Percentiles rank a stretch among this genome's conserved stretches.
Conservation (phyloP, 2,329 filamentous ascomycete species). For the Paraphoma chrysanthemicola region DNA sequence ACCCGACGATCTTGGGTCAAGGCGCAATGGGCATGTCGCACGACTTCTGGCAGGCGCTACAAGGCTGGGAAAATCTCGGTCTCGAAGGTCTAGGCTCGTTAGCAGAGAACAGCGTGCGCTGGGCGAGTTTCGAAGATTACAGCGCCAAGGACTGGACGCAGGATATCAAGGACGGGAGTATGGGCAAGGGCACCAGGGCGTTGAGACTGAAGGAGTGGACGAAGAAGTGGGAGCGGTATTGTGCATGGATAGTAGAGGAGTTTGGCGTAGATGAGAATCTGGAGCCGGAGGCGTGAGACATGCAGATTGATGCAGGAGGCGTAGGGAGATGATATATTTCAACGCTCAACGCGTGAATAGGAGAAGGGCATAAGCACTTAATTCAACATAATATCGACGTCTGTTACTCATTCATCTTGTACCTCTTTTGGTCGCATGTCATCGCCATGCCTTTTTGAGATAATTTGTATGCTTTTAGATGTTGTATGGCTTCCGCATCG, state of each 20-base stretch:
- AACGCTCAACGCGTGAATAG: neutral
- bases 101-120: conserved; percentile 90
- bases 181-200: conserved; percentile 75
- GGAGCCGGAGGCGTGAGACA: conserved; percentile 49
- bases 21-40: conserved; percentile 83
- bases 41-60: conserved; percentile 92
- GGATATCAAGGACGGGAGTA: conserved; percentile 75
- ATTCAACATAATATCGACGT: no score
- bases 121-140: conserved; percentile 88
- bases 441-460: no score
- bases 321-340: neutral
- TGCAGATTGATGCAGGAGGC: neutral
- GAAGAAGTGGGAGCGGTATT: conserved; percentile 86
- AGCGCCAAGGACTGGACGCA: conserved; percentile 72
- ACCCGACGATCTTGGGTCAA: conserved; percentile 87
- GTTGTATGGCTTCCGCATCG: no score
- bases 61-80: conserved; percentile 91
- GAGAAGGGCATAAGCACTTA: no score
- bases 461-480: no score
- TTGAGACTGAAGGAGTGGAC: conserved; percentile 79
- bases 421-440: no score
- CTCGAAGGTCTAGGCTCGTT: conserved; percentile 84
- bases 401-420: no score
- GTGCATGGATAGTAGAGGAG: conserved; percentile 85
- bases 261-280: conserved; percentile 63